Evolutionary conservation across 1,284 basidiomycete species (phyloP), one percentile per base, ranked within the genome.

Genomic region (Microbotryum silenes-acaulis): DNA sequence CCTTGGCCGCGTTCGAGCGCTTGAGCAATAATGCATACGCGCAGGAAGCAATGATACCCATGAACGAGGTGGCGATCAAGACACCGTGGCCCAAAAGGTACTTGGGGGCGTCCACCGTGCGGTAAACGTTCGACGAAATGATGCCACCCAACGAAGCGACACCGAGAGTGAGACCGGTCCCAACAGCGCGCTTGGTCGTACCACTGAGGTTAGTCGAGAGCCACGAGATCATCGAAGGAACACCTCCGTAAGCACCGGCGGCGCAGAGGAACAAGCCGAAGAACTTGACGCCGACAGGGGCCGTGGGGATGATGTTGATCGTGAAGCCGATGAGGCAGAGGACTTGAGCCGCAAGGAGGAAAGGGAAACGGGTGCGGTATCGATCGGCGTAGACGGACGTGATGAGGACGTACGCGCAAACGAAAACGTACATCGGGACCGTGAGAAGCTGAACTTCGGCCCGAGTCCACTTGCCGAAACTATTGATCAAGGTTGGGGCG

Each of bases 171-270:
- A 53, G 51, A 25, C 51, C 51, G 27, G 51, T 53, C 4, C 27
- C 51, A 9, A 33, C 33, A n/a, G 51, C 25, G 20, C 51, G 51
- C 51, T 53, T 53, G 31, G 51, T 33, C 25, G 51, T 29, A 33
- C 51, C 51, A 12, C 27, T n/a, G 25, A 31, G 33, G 33, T 53
- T 53, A 18, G 25, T 33, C 20, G 18, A 27, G 29, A 53, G 33
- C 51, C 51, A 53, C 29, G 51, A 53, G 25, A 53, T 53, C 51
- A 53, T 53, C 9, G 25, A 27, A 33, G 51, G 51, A 16, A 53
- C 51, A 31, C 51, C 51, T 23, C 51, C 51, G 51, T 53, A 53
- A n/a, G 51, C 51, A 53, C 51, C 27, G 25, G 33, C 33, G 27
- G 25, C 23, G 51, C 51, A 53, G 16, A 53, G 33, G 18, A 53